Percentiles rank a stretch among this genome's conserved stretches.
These are phyloP conservation scores for Thecaphora frezii DNA, from an alignment of 1,284 basidiomycete species.

Conservation along the genomic window DNA sequence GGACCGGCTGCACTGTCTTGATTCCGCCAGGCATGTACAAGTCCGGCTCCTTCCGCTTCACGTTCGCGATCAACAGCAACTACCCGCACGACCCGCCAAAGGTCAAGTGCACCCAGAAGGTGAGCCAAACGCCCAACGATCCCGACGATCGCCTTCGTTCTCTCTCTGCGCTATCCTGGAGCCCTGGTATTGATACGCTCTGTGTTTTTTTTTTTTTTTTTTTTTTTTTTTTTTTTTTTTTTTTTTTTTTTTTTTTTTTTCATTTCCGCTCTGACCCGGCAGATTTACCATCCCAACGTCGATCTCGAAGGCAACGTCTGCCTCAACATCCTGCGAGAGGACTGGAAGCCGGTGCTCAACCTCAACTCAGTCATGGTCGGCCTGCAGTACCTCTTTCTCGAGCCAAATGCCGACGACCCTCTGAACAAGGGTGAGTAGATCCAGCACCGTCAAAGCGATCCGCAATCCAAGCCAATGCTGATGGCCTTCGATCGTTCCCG, in stretches of 20 bases:
- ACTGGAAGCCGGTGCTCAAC: slow-evolving; percentile 99
- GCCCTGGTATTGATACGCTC: background rate
- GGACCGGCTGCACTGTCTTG: too few species aligned
- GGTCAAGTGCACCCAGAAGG: slow-evolving; percentile 94
- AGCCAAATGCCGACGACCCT: slow-evolving; percentile 97
- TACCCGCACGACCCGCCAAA: slow-evolving; percentile 99
- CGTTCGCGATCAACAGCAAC: slow-evolving; percentile 92
- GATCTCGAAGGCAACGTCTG: slow-evolving; percentile 91
- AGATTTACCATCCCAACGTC: slow-evolving; percentile 99
- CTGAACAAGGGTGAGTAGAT: slow-evolving; percentile 82
- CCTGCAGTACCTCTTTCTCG: slow-evolving; percentile 94
- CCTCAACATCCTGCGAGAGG: slow-evolving; percentile 91
- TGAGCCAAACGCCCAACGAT: slow-evolving; percentile 62
- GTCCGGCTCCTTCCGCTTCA: slow-evolving; percentile 88
- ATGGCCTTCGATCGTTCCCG: slow-evolving; percentile 20
- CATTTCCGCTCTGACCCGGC: background rate
- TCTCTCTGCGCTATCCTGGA: too few species aligned
- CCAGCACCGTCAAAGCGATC: background rate
- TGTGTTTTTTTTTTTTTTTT: too few species aligned
- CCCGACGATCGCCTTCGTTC: too few species aligned
- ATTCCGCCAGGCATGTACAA: slow-evolving; percentile 94
- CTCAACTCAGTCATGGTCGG: slow-evolving; percentile 97
- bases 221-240: too few species aligned
- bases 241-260: background rate
- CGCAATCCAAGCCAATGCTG: background rate